Base-by-base conservation (phyloP, 352 stramenopile species). In the Globisporangium megalacanthum region DNA sequence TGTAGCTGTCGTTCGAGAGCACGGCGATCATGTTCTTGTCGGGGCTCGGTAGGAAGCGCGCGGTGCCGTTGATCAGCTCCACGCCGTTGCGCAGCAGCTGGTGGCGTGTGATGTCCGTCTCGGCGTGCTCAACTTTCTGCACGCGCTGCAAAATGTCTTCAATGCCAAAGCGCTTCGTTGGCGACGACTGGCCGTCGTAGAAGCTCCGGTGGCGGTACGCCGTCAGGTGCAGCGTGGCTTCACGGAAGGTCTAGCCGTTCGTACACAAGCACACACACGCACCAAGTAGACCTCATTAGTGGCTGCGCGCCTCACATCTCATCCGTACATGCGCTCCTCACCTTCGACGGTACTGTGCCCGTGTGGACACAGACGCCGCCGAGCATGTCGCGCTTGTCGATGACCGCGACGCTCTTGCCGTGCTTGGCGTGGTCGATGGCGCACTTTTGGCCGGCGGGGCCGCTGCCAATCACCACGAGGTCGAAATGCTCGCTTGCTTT, bases 351-450 rank as follows among this genome's bases (percentile, higher is more conserved):
- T 33, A 97, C 75, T 0, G 88, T 97, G 54, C 88, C 88, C 20
- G 88, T 96, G 62, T 96, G 87, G 49, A 96, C 77, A 61, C 88
- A 97, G 35, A 96, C 88, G 14, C 87, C 88, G 17, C 88, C 87
- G 41, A 85, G 58, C 88, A 96, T 95, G 57, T 90, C 84, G 33
- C 69, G 71, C 73, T 97, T 97, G 75, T 97, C 87, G 52, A 97
- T 86, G 48, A 97, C 75, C 17, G 82, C 82, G 48, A 94, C 84
- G 49, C 68, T 83, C 50, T 90, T 85, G 58, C 88, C 88, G 60
- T 83, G 70, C 63, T 95, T 96, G 60, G 83, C 86, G 61, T 81
- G 88, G 62, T 97, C 88, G 50, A 96, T 92, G 37, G 88, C 88
- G 52, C 88, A 97, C 62, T 95, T 95, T 66, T 96, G 86, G 33